Percentiles rank a stretch among this genome's conserved stretches.
Evolutionary conservation across 2,329 filamentous ascomycete species (phyloP).

Genomic region (Cryphonectria carpinicola): DNA sequence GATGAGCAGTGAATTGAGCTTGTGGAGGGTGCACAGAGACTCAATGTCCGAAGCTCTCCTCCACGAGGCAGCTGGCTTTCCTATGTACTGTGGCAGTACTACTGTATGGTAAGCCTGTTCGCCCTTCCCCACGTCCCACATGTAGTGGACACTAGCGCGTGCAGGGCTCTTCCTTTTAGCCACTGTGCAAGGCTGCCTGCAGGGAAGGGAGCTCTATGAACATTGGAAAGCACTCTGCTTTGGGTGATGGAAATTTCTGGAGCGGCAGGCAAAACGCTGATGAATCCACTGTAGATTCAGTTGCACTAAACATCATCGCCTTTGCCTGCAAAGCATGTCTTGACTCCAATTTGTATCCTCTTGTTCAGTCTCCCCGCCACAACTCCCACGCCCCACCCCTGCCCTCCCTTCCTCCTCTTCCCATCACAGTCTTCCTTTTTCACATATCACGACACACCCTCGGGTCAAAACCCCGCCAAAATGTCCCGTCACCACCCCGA

Average conservation of each 20-base stretch:
- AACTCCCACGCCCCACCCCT: background rate
- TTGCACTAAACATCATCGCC: conserved; percentile 7
- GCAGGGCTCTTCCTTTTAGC: conserved; percentile 1
- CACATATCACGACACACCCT: background rate
- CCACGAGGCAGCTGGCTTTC: background rate
- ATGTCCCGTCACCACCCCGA: conserved; percentile 98
- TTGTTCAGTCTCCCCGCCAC: conserved; percentile 4
- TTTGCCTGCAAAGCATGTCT: background rate
- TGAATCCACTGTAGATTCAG: conserved; percentile 5
- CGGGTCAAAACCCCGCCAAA: conserved; percentile 34
- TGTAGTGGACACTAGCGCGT: background rate
- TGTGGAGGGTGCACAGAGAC: background rate
- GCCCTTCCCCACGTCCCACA: conserved; percentile 12
- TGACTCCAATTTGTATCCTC: background rate
- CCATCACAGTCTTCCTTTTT: background rate
- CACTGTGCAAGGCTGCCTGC: background rate
- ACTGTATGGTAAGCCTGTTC: background rate
- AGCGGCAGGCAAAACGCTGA: conserved; percentile 16
- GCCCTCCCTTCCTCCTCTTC: background rate
- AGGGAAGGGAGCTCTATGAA: conserved; percentile 3
- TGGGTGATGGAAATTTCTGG: conserved; percentile 13
- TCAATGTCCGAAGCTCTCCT: background rate
- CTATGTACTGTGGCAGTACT: background rate
- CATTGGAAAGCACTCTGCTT: background rate
- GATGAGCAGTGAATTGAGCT: background rate